These are phyloP conservation scores for Puya raimondii DNA, from an alignment of 176 grass and related monocot species.

Conservation along the genomic window DNA sequence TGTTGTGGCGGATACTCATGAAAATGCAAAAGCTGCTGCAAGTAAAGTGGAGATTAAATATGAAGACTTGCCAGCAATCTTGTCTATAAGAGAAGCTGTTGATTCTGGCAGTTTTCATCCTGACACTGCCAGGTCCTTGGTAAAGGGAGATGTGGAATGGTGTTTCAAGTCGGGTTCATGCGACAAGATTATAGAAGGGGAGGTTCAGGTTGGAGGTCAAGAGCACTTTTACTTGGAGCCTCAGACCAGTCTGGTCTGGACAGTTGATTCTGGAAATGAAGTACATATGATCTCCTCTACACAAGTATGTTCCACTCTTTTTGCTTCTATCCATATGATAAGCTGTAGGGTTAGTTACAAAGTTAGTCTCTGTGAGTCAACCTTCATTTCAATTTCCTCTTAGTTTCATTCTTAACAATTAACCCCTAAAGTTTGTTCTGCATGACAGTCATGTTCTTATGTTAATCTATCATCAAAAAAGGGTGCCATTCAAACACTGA, in stretches of 20 bases:
- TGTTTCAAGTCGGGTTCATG: conserved; percentile 55
- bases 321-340: not conserved
- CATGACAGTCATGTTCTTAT: too few relatives aligned
- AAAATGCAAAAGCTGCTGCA: conserved; percentile 80
- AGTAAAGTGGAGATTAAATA: conserved; percentile 74
- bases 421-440: too few relatives aligned
- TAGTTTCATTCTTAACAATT: too few relatives aligned
- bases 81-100: conserved; percentile 81
- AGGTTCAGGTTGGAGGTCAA: conserved; percentile 78
- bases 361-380: too few relatives aligned
- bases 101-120: conserved; percentile 63
- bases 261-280: conserved; percentile 95
- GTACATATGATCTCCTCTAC: conserved; percentile 97
- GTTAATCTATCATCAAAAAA: too few relatives aligned
- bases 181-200: conserved; percentile 59
- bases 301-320: conserved; percentile 52
- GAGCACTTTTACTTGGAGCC: conserved; percentile 99
- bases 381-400: too few relatives aligned
- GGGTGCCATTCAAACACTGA: too few relatives aligned
- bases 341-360: too few relatives aligned
- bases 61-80: conserved; percentile 68
- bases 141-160: conserved; percentile 67
- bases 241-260: conserved; percentile 71
- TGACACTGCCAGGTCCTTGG: conserved; percentile 57
- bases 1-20: conserved; percentile 95